Base-by-base conservation (phyloP, 1,139 yeast species). In the Chernovozyma sophiae-reginae region DNA sequence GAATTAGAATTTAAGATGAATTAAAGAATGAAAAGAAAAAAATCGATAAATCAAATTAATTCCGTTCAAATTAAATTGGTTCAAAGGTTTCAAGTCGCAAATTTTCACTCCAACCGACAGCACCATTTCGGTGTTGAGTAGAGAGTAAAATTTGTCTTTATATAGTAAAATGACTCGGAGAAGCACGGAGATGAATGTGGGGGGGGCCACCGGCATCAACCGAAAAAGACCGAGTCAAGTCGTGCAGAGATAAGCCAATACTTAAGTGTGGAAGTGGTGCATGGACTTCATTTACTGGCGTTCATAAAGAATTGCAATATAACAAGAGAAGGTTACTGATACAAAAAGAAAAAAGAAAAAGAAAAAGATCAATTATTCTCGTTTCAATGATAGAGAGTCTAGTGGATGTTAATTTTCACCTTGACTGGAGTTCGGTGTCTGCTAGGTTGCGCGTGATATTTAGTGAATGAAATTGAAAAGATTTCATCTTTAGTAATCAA, bases 181-280 rank as follows among this genome's bases (percentile, higher is more conserved):
- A 26, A 26, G 17, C 11, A 26, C 29, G 29, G 29, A 11, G 29
- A 14, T 7, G 11, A 6, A 7, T 26, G 23, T 26, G 29, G 15
- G 29, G 29, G 29, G 12, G 11, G 12, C 25, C n/a, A 26, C 29
- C 29, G 29, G 29, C 29, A 26, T 26, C 29, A 26, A 26, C 29
- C 29, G 29, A 26, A 6, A 26, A 14, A 13, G 17, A 16, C 29
- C 18, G 18, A 26, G 18, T 26, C 23, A 20, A 16, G 29, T 26
- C 29, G 29, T 26, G 29, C 29, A n/a, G 18, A 26, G 29, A 26
- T 26, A 26, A 26, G 29, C 15, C 29, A 26, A 26, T 26, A 16
- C 29, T 6, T n/a, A 26, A 26, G 6, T 20, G 23, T 20, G 23
- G 23, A 20, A 20, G 6, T 20, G 10, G 23, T 10, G 23, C 23